Conservation (phyloP, 371 early-diverging fungal genomes). For the Lichtheimia ramosa region DNA sequence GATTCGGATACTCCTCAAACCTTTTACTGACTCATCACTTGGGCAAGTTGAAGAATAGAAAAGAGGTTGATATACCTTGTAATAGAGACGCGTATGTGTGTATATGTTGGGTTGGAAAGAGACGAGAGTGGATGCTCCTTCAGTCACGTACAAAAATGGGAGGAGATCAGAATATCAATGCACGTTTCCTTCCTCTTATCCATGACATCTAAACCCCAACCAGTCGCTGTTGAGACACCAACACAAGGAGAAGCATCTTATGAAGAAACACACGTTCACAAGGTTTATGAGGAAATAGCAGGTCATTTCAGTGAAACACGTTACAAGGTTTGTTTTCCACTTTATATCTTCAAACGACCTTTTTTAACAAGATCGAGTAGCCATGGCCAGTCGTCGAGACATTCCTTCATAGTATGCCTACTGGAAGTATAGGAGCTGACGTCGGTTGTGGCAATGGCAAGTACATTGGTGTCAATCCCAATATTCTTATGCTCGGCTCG, state of each 20-base stretch:
- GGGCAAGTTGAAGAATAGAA: background rate
- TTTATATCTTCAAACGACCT: too few species aligned
- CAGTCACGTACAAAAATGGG: too few species aligned
- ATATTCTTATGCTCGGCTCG: slow-evolving; percentile 77
- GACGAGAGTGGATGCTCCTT: background rate
- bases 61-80: background rate
- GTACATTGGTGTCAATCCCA: slow-evolving; percentile 85
- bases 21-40: slow-evolving; percentile 21
- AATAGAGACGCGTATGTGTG: background rate
- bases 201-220: slow-evolving; percentile 47
- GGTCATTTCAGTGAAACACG: slow-evolving; percentile 93
- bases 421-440: slow-evolving; percentile 87
- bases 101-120: background rate
- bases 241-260: slow-evolving; percentile 49
- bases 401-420: slow-evolving; percentile 63
- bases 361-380: slow-evolving; percentile 25
- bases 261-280: slow-evolving; percentile 83
- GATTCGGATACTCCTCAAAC: slow-evolving; percentile 8
- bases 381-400: slow-evolving; percentile 96
- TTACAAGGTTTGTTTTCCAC: slow-evolving; percentile 73
- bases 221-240: slow-evolving; percentile 53
- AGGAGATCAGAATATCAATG: background rate
- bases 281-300: slow-evolving; percentile 93
- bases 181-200: slow-evolving; percentile 2
- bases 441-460: slow-evolving; percentile 99